Percentiles rank a stretch among this genome's conserved stretches.
Conservation (phyloP, 106 monocot genomes). For the Cymbidium sinense region DNA sequence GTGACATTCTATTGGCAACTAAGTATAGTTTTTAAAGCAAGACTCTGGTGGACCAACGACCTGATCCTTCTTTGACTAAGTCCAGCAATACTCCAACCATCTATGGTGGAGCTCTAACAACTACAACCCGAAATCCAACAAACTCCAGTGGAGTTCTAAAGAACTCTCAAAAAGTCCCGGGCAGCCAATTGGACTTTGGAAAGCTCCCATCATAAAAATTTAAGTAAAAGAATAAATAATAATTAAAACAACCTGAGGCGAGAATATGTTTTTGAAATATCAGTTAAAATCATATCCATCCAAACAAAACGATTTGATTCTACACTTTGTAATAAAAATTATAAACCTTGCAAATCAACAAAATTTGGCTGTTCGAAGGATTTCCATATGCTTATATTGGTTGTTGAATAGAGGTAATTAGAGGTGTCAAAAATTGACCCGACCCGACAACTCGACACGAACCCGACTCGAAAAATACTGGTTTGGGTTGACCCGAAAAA, state of each 20-base stretch:
- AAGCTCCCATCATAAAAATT: not conserved
- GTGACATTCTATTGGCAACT: too few relatives aligned
- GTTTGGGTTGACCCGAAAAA: too few relatives aligned
- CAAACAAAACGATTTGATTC: not conserved
- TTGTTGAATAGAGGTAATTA: not conserved
- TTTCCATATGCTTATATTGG: too few relatives aligned
- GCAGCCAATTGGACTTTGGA: not conserved
- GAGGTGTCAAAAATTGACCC: too few relatives aligned
- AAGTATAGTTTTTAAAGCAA: too few relatives aligned
- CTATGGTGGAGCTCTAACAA: not conserved
- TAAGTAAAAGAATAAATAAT: not conserved
- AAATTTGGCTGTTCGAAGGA: not conserved
- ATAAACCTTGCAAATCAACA: not conserved
- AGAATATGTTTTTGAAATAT: not conserved
- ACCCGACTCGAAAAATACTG: too few relatives aligned
- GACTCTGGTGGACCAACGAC: too few relatives aligned
- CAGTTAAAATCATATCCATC: not conserved
- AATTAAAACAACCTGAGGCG: not conserved
- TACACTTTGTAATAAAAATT: not conserved
- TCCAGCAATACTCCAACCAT: not conserved
- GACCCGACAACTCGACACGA: too few relatives aligned
- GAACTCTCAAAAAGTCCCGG: not conserved
- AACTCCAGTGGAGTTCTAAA: not conserved
- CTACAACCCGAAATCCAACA: too few relatives aligned
- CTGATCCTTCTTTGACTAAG: not conserved